A percentile compares a stretch with the other conserved stretches of the same genome.
These are phyloP conservation scores for Discostella pseudostelligera DNA, from an alignment of 108 stramenopile genomes.

Conservation along the genomic window DNA sequence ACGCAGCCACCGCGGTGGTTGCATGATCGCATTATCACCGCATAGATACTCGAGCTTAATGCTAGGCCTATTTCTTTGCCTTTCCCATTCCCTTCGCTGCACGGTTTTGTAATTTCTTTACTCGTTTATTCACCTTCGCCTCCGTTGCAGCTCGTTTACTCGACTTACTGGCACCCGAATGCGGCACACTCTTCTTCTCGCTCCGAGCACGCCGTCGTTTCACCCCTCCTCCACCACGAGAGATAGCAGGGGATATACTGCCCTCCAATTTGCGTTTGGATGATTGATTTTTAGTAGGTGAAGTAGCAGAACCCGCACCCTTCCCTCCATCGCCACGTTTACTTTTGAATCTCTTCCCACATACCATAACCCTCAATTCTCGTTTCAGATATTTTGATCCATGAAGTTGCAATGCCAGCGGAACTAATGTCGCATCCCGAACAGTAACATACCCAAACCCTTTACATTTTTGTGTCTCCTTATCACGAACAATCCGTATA, in stretches of 20 bases:
- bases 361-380: constrained; percentile 67
- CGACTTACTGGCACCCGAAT: constrained; percentile 31
- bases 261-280: constrained; percentile 45
- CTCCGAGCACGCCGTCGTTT: constrained; percentile 52
- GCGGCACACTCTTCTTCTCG: constrained; percentile 45
- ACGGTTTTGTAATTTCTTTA: constrained; percentile 76
- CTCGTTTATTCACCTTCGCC: constrained; percentile 62
- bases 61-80: constrained; percentile 34
- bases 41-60: no score
- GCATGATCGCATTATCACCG: no score
- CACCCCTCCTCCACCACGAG: constrained; percentile 4
- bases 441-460: constrained; percentile 84
- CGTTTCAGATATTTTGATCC: constrained; percentile 64
- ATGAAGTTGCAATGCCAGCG: constrained; percentile 65
- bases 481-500: constrained; percentile 80
- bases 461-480: constrained; percentile 72
- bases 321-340: constrained; percentile 35
- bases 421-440: constrained; percentile 52
- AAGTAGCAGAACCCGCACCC: constrained; percentile 20
- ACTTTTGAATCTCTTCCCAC: constrained; percentile 76
- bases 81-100: constrained; percentile 79
- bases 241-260: constrained; percentile 6
- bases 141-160: constrained; percentile 72
- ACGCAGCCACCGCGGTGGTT: no score
- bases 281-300: constrained; percentile 44